These are phyloP conservation scores for Leccinum holopus DNA, from an alignment of 1,284 basidiomycete genomes.

Conservation along the genomic window DNA sequence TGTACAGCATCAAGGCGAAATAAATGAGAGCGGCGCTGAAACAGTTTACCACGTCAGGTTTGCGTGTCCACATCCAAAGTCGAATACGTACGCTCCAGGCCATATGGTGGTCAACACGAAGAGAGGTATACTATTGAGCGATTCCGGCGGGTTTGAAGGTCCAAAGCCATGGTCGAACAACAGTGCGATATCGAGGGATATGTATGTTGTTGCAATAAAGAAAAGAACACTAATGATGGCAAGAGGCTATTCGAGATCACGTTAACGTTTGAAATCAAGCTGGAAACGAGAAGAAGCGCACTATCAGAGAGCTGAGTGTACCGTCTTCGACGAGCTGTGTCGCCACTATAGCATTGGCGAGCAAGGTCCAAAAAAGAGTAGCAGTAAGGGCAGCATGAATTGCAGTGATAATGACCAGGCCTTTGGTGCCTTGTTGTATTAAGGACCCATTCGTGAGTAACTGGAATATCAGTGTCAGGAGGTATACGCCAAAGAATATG, in stretches of 20 bases:
- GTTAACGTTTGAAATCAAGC: slow-evolving; percentile 6
- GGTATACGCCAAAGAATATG: slow-evolving; percentile 63
- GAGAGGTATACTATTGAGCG: slow-evolving; percentile 63
- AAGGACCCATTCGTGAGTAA: slow-evolving; percentile 76
- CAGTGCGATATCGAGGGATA: slow-evolving; percentile 75
- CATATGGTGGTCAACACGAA: slow-evolving; percentile 82
- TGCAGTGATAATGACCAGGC: slow-evolving; percentile 69
- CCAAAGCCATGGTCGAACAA: slow-evolving; percentile 61
- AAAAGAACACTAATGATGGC: slow-evolving; percentile 57
- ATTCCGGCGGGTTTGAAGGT: slow-evolving; percentile 52
- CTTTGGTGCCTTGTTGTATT: slow-evolving; percentile 69
- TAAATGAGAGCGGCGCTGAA: slow-evolving; percentile 65
- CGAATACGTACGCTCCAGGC: slow-evolving; percentile 63
- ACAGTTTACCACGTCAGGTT: slow-evolving; percentile 5
- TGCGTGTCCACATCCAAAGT: neutral
- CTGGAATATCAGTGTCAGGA: slow-evolving; percentile 72
- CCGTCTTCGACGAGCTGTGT: slow-evolving; percentile 85
- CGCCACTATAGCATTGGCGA: slow-evolving; percentile 77
- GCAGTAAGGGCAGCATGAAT: slow-evolving; percentile 72
- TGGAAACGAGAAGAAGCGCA: slow-evolving; percentile 37
- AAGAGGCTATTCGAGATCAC: slow-evolving; percentile 51
- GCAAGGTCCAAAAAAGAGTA: slow-evolving; percentile 72
- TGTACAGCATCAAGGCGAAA: slow-evolving; percentile 70
- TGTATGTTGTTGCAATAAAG: slow-evolving; percentile 72
- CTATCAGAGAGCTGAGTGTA: slow-evolving; percentile 66